Conservation (phyloP, 768 basidiomycete genomes). For the Boletus eberwhitei region DNA sequence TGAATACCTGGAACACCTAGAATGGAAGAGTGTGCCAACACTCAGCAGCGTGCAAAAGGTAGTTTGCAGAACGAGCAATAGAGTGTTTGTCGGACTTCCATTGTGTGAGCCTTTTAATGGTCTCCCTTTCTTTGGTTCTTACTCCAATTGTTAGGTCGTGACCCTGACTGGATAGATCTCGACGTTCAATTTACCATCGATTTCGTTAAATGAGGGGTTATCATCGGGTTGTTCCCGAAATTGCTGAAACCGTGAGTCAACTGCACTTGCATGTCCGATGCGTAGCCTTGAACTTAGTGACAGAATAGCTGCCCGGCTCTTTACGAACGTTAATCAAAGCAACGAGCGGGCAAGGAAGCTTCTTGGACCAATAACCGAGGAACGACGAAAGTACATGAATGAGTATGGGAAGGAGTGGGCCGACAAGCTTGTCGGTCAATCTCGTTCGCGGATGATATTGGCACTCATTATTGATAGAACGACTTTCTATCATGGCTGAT, state of each 20-base stretch:
- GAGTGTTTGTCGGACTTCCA: too few species aligned
- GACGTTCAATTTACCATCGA: too few species aligned
- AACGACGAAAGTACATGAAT: conserved; percentile 20
- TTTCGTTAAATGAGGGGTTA: conserved; percentile 14
- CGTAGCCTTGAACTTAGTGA: background rate
- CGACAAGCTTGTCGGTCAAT: conserved; percentile 28
- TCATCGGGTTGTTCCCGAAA: conserved; percentile 31
- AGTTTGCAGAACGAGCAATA: too few species aligned
- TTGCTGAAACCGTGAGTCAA: background rate
- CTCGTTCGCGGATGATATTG: background rate
- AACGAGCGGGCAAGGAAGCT: conserved; percentile 6
- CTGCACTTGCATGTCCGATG: background rate
- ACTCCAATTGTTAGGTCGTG: too few species aligned
- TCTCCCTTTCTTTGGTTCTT: too few species aligned
- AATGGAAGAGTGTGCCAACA: too few species aligned
- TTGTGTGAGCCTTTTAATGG: too few species aligned
- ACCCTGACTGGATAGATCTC: too few species aligned
- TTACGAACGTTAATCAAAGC: conserved; percentile 4
- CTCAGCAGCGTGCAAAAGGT: too few species aligned
- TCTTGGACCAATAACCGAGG: conserved; percentile 30
- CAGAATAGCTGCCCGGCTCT: conserved; percentile 2
- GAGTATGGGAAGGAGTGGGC: conserved; percentile 26
- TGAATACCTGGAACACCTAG: too few species aligned
- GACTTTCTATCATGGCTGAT: conserved; percentile 34
- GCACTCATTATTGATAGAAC: conserved; percentile 12